Conservation (phyloP, 176 grass and related monocot species). For the Guadua angustifolia region DNA sequence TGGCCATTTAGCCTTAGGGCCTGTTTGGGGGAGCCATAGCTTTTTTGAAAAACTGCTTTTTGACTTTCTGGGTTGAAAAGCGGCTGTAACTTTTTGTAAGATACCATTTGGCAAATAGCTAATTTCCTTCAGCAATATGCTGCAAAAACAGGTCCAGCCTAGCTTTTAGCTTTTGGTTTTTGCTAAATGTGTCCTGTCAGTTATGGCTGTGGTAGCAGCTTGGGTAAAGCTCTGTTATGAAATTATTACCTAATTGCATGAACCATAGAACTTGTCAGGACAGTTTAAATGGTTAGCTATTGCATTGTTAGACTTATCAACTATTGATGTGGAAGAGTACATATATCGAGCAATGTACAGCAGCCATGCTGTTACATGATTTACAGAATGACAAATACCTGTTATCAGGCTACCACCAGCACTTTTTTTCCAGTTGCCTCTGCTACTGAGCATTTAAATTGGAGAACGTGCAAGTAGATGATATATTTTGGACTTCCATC, state of each 20-base stretch:
- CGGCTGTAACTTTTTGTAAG: too few species aligned
- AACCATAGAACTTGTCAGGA: conserved; percentile 5
- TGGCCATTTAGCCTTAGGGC: conserved; percentile 6
- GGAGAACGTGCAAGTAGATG: neutral
- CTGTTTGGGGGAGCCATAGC: too few species aligned
- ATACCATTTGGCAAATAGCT: too few species aligned
- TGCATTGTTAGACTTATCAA: conserved; percentile 25
- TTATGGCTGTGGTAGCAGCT: neutral
- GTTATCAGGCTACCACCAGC: neutral
- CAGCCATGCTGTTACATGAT: neutral
- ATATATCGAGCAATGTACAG: neutral
- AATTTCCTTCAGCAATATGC: too few species aligned
- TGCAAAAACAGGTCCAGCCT: too few species aligned
- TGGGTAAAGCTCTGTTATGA: conserved; percentile 3
- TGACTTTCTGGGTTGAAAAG: too few species aligned
- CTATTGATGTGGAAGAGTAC: neutral
- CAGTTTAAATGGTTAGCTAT: conserved; percentile 23
- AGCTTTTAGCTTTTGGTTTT: too few species aligned
- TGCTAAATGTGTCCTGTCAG: neutral
- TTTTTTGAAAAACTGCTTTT: too few species aligned
- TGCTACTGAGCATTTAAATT: neutral
- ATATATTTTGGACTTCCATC: conserved; percentile 19
- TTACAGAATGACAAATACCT: neutral
- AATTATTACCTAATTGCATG: conserved; percentile 26
- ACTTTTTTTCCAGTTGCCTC: conserved; percentile 7